These are phyloP conservation scores for Decorospora gaudefroyi DNA, from an alignment of 2,329 filamentous ascomycete genomes.

Conservation along the genomic window DNA sequence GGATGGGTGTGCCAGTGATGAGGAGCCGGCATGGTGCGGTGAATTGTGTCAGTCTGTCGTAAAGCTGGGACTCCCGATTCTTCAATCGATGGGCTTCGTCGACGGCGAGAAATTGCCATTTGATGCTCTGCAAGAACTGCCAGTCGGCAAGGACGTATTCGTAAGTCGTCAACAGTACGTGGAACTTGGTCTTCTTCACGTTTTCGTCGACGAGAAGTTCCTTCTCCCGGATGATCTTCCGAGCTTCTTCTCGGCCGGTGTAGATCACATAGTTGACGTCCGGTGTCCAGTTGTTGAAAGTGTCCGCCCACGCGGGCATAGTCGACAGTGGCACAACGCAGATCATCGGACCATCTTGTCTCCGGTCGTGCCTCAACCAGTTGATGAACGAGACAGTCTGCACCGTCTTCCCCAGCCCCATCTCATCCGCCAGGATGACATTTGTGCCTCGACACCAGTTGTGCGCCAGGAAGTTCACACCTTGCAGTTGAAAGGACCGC, in stretches of 20 bases:
- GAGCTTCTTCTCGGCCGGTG: conserved; percentile 83
- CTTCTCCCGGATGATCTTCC: conserved; percentile 85
- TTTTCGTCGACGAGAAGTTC: conserved; percentile 88
- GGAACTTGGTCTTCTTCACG: conserved; percentile 88
- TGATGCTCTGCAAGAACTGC: conserved; percentile 82
- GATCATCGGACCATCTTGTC: conserved; percentile 91
- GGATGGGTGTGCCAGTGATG: conserved; percentile 96
- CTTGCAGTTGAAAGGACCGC: conserved; percentile 89
- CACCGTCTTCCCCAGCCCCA: conserved; percentile 97
- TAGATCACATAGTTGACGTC: conserved; percentile 98
- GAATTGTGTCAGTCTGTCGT: conserved; percentile 82
- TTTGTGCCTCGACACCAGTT: conserved; percentile 96
- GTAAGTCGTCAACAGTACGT: conserved; percentile 96
- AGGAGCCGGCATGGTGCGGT: conserved; percentile 85
- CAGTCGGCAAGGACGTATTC: conserved; percentile 92
- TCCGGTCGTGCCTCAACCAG: conserved; percentile 88
- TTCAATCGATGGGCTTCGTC: conserved; percentile 97
- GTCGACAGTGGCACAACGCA: conserved; percentile 97
- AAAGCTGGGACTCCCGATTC: conserved; percentile 93
- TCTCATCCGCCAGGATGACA: conserved; percentile 96
- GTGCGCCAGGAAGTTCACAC: conserved; percentile 91
- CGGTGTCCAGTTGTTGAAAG: conserved; percentile 93
- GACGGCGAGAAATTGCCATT: conserved; percentile 96
- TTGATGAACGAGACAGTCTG: conserved; percentile 97
- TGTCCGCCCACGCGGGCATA: conserved; percentile 97